phyloP scores from a whole-genome alignment of 108 stramenopile genomes.

The Cyclotella atomus region DNA sequence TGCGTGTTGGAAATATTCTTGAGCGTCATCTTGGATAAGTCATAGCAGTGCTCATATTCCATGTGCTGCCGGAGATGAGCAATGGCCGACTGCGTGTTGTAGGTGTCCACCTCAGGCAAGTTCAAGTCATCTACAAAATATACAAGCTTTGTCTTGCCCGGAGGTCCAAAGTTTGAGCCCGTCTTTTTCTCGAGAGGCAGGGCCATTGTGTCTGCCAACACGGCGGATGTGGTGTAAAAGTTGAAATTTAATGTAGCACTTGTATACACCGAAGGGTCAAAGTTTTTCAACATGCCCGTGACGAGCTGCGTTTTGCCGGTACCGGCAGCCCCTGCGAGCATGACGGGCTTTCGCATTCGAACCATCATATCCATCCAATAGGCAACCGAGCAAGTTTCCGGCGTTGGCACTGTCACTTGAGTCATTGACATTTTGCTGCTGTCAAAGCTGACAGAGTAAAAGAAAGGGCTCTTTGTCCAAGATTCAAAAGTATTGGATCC shows the following conservation, averaged over 20 bases:
- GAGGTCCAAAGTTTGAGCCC: conserved; percentile 58
- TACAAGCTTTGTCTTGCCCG: conserved; percentile 59
- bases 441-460: conserved; percentile 46
- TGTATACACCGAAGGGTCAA: conserved; percentile 13
- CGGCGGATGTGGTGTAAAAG: conserved; percentile 58
- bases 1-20: conserved; percentile 60
- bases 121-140: conserved; percentile 83
- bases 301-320: conserved; percentile 72
- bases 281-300: conserved; percentile 44
- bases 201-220: conserved; percentile 50
- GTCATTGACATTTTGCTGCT: conserved; percentile 41
- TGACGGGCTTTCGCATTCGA: conserved; percentile 46
- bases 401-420: conserved; percentile 46
- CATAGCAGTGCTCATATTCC: conserved; percentile 80
- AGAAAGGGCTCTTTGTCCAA: conserved; percentile 72
- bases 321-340: conserved; percentile 75
- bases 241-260: conserved; percentile 61
- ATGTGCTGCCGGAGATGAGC: conserved; percentile 80
- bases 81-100: conserved; percentile 78
- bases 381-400: conserved; percentile 66
- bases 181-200: conserved; percentile 59
- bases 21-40: conserved; percentile 50
- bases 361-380: conserved; percentile 66
- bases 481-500: conserved; percentile 64
- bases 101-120: conserved; percentile 73